phyloP scores from a whole-genome alignment of 306 rosid genomes.

The Abrus precatorius region DNA sequence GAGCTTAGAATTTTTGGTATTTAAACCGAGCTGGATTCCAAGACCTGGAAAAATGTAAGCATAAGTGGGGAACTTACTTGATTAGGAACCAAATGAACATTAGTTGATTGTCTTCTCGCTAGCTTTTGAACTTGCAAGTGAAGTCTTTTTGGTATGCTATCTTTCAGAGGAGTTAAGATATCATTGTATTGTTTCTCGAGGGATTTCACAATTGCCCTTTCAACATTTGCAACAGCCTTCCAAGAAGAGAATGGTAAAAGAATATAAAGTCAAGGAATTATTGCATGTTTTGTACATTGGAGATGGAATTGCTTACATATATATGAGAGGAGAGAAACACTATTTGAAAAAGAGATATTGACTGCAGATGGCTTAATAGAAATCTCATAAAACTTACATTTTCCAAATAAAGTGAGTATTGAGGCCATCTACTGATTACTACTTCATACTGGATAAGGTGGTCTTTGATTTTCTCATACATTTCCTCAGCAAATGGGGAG shows the following conservation, averaged over 20 bases:
- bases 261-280: conserved; percentile 30
- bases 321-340: conserved; percentile 16
- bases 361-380: conserved; percentile 24
- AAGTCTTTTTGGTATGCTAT: conserved; percentile 90
- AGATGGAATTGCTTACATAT: neutral
- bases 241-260: conserved; percentile 15
- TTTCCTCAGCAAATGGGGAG: conserved; percentile 92
- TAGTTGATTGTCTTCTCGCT: conserved; percentile 90
- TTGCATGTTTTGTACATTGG: neutral
- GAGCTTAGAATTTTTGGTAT: neutral
- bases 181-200: conserved; percentile 92
- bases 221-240: conserved; percentile 86
- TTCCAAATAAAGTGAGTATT: conserved; percentile 88
- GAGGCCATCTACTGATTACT: conserved; percentile 96
- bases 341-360: conserved; percentile 1
- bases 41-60: conserved; percentile 15
- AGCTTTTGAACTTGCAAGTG: conserved; percentile 97
- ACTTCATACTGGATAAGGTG: conserved; percentile 79
- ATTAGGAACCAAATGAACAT: conserved; percentile 75
- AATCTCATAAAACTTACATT: conserved; percentile 63
- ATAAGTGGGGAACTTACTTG: conserved; percentile 63
- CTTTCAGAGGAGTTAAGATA: conserved; percentile 90
- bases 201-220: conserved; percentile 92
- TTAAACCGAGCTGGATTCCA: conserved; percentile 27
- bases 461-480: conserved; percentile 90